Conservation (phyloP, 163 green algal species). For the Scenedesmus sp. region DNA sequence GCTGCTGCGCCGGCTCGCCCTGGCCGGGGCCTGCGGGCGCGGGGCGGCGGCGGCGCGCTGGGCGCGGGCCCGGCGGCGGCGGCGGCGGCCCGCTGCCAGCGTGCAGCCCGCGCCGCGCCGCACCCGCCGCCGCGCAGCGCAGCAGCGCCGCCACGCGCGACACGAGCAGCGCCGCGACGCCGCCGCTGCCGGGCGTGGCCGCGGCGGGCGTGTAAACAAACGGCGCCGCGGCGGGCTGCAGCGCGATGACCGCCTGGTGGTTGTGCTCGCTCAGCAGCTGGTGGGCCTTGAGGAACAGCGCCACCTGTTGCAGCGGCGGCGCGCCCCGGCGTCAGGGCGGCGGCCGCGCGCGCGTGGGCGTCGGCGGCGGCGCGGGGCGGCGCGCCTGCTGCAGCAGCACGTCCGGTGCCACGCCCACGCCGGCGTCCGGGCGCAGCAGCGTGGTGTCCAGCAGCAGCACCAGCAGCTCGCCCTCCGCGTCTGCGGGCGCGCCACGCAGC, state of each 20-base stretch:
- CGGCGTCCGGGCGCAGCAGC: conserved; percentile 4
- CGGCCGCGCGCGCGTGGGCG: no score
- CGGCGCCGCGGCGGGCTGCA: conserved; percentile 37
- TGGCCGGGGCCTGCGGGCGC: neutral
- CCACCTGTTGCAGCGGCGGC: conserved; percentile 29
- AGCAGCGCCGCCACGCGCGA: conserved; percentile 5
- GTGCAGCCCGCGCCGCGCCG: no score
- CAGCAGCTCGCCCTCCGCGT: conserved; percentile 43
- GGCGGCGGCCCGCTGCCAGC: no score
- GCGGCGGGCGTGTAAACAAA: conserved; percentile 17
- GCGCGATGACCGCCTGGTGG: conserved; percentile 44
- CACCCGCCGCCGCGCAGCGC: no score
- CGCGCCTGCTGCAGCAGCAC: conserved; percentile 28
- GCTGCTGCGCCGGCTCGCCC: neutral
- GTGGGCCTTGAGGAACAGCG: conserved; percentile 50
- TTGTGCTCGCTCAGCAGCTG: conserved; percentile 53
- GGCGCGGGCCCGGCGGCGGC: neutral
- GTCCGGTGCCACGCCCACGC: neutral
- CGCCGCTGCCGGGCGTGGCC: neutral
- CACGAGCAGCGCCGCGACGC: neutral
- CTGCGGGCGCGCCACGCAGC: conserved; percentile 1
- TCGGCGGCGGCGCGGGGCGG: no score
- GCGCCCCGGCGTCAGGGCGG: neutral
- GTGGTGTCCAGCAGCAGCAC: conserved; percentile 44
- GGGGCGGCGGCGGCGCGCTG: no score